These are phyloP conservation scores for Neofusicoccum laricinum DNA, from an alignment of 2,329 filamentous ascomycete genomes.

Conservation along the genomic window DNA sequence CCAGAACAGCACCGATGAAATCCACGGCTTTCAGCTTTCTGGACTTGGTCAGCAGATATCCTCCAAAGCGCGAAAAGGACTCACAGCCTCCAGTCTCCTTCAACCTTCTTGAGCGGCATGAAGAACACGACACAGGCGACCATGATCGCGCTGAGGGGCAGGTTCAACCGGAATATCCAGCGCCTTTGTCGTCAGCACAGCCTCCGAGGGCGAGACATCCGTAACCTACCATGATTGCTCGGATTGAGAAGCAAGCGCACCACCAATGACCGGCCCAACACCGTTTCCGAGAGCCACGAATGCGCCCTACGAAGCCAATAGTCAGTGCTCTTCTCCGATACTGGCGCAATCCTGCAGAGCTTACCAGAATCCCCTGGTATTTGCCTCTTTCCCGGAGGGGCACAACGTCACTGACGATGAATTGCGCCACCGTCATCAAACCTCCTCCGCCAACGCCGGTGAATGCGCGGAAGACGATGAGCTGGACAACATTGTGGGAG, in stretches of 20 bases:
- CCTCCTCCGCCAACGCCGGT: slow-evolving; percentile 24
- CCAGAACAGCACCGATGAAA: slow-evolving; percentile 48
- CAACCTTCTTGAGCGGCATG: slow-evolving; percentile 56
- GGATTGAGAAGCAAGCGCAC: slow-evolving; percentile 41
- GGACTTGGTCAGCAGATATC: slow-evolving; percentile 20
- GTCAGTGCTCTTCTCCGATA: neutral
- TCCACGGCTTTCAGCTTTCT: slow-evolving; percentile 52
- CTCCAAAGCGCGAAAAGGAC: neutral
- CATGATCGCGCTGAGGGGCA: slow-evolving; percentile 51
- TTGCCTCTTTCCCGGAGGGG: slow-evolving; percentile 29
- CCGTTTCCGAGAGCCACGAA: slow-evolving; percentile 55
- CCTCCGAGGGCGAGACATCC: neutral
- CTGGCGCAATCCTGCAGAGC: neutral
- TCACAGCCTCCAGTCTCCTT: slow-evolving; percentile 46
- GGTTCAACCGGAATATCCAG: slow-evolving; percentile 41
- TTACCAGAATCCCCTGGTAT: slow-evolving; percentile 24
- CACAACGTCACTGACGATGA: slow-evolving; percentile 30
- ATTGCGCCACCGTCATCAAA: slow-evolving; percentile 27
- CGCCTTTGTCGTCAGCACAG: neutral
- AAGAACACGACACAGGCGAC: slow-evolving; percentile 51
- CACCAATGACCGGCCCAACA: slow-evolving; percentile 55
- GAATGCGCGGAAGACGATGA: slow-evolving; percentile 27
- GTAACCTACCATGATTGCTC: slow-evolving; percentile 18
- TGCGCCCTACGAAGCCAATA: slow-evolving; percentile 36
- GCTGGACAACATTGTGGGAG: slow-evolving; percentile 39